Base-by-base conservation (phyloP, 2,329 filamentous ascomycete species). In the Penicillium rolfsii region DNA sequence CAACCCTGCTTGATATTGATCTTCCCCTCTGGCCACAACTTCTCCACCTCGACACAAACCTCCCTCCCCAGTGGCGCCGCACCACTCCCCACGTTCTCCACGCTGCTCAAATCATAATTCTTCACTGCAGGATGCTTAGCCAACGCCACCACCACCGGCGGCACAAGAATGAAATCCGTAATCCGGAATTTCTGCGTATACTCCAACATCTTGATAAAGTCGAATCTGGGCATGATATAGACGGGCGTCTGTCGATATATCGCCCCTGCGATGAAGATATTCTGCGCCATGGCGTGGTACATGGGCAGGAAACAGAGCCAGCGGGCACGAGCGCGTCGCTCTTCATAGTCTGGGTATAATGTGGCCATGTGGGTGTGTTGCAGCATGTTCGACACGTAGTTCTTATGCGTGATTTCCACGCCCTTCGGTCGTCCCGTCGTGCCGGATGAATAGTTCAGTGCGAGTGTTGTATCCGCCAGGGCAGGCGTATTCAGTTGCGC, bases 371-470 rank as follows among this genome's bases (percentile, higher is more conserved):
- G 77, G n/a, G 83, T 79, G 16, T 86, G 84, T 61, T 90, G 87
- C 14, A 80, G 69, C 65, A 86, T 84, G 71, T 94, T 94, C 63
- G 90, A 83, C 46, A 93, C 84, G 70, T 91, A 91, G 67, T 91
- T 90, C 61, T 82, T 80, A 75, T 96, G 91, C n/a, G 87, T 87
- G 65, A 95, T 89, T 76, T 90, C 87, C 14, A 95, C 91, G 11
- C 92, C 92, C 74, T 96, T 96, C 9, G 91, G 91, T 4, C 92
- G 82, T 6, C 92, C 91, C 0, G 92, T 96, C 1, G 90, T 93
- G 11, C 91, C 79, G 53, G 73, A 76, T 65, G 87, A 90, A 77
- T 94, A 96, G 75, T 96, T 95, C 63, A 96, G 83, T 26, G 86
- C 88, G 66, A 89, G 67, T 3, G 73, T 75, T n/a, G 62, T 66